These are phyloP conservation scores for Solanum peruvianum DNA, from an alignment of 257 asterid species.

Conservation along the genomic window DNA sequence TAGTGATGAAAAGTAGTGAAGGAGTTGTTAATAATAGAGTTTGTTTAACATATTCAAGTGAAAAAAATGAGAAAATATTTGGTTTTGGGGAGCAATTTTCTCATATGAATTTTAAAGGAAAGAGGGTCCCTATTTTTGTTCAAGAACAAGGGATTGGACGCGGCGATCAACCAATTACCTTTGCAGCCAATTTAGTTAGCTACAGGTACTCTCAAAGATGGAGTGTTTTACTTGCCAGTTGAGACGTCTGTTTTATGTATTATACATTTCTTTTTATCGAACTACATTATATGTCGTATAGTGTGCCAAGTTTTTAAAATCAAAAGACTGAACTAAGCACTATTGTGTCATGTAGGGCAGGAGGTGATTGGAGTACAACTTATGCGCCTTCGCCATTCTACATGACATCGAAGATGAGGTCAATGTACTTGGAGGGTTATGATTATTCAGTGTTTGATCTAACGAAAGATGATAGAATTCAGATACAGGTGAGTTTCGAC, in stretches of 20 bases:
- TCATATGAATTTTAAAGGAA: constrained; percentile 80
- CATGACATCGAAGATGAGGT: constrained; percentile 85
- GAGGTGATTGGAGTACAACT: constrained; percentile 91
- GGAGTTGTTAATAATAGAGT: constrained; percentile 40
- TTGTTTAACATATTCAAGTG: constrained; percentile 68
- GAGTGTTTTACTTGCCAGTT: background rate
- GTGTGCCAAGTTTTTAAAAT: background rate
- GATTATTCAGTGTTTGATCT: constrained; percentile 81
- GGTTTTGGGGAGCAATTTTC: constrained; percentile 98
- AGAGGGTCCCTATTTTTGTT: constrained; percentile 71
- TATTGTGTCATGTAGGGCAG: constrained; percentile 50
- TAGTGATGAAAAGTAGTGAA: constrained; percentile 29
- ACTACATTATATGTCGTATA: background rate
- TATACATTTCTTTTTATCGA: background rate
- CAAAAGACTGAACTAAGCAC: background rate
- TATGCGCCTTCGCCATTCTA: constrained; percentile 95
- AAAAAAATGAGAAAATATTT: constrained; percentile 56
- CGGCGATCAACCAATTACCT: constrained; percentile 95
- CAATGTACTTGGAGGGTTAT: constrained; percentile 87
- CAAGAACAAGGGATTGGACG: constrained; percentile 98
- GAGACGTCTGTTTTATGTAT: background rate
- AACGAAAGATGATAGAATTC: constrained; percentile 64
- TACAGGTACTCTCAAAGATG: constrained; percentile 48
- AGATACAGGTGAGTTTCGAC: constrained; percentile 50
- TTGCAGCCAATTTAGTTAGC: constrained; percentile 93